These are phyloP conservation scores for Glaciozyma martinii DNA, from an alignment of 768 basidiomycete species.

Conservation along the genomic window DNA sequence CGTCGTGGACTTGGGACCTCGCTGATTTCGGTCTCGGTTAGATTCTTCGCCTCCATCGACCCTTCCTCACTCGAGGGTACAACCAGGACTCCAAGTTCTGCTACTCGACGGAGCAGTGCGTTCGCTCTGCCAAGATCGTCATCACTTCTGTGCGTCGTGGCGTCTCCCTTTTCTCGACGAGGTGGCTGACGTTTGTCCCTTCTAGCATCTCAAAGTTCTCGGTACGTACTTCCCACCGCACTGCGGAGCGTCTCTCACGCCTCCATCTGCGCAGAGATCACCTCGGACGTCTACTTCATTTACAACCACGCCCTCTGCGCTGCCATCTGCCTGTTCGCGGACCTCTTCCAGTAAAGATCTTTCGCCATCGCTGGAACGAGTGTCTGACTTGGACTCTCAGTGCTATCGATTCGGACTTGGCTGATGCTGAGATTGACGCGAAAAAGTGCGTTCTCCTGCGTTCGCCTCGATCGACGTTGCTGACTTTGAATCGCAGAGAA, in stretches of 20 bases:
- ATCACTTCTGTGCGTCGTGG: not conserved
- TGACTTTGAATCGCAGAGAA: too few relatives aligned
- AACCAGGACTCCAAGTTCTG: not conserved
- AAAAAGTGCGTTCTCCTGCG: slow-evolving; percentile 6
- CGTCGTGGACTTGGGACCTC: too few relatives aligned
- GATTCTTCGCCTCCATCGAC: slow-evolving; percentile 24
- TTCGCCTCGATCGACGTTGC: not conserved
- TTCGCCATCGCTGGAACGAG: not conserved
- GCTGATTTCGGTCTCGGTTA: too few relatives aligned
- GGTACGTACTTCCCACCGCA: too few relatives aligned
- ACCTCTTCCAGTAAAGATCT: slow-evolving; percentile 18
- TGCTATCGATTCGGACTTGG: slow-evolving; percentile 13
- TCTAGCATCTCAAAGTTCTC: not conserved
- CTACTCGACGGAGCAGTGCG: slow-evolving; percentile 1
- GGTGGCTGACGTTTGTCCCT: not conserved
- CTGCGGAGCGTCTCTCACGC: too few relatives aligned
- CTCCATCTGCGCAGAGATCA: not conserved
- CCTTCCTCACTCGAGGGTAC: slow-evolving; percentile 15
- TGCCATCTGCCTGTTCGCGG: slow-evolving; percentile 20
- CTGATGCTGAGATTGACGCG: slow-evolving; percentile 7
- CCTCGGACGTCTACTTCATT: not conserved
- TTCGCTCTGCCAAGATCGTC: not conserved
- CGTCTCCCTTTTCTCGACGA: not conserved
- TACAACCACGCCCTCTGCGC: slow-evolving; percentile 15
- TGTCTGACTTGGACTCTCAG: not conserved